These are phyloP conservation scores for Rhododendron kiyosumense DNA, from an alignment of 148 eudicot species.

Conservation along the genomic window DNA sequence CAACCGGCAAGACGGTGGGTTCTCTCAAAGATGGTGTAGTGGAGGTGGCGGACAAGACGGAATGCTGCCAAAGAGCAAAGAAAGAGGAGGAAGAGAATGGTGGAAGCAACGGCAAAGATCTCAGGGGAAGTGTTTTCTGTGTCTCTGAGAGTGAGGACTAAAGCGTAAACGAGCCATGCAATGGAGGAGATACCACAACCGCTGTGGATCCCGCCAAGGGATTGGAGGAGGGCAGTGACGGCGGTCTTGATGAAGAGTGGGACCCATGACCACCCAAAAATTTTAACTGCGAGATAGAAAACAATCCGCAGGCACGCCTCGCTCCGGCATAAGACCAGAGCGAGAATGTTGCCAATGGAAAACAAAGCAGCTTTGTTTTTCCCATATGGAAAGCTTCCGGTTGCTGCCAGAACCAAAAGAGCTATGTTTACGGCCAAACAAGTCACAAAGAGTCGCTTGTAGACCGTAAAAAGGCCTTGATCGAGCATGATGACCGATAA, in stretches of 20 bases:
- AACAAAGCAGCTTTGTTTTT: slow-evolving; percentile 27
- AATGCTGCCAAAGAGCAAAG: slow-evolving; percentile 35
- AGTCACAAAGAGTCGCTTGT: slow-evolving; percentile 34
- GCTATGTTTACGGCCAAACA: slow-evolving; percentile 30
- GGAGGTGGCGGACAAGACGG: slow-evolving; percentile 49
- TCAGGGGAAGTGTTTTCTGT: slow-evolving; percentile 27
- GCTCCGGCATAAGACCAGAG: slow-evolving; percentile 35
- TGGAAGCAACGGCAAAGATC: slow-evolving; percentile 27
- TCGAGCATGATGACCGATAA: slow-evolving; percentile 44
- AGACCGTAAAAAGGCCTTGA: slow-evolving; percentile 51
- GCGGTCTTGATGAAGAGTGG: slow-evolving; percentile 32
- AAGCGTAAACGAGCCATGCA: slow-evolving; percentile 37
- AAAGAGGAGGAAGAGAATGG: slow-evolving; percentile 32
- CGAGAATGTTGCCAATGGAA: slow-evolving; percentile 33
- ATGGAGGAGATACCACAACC: slow-evolving; percentile 45
- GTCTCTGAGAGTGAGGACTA: slow-evolving; percentile 36
- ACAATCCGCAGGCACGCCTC: slow-evolving; percentile 33
- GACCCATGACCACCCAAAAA: slow-evolving; percentile 35
- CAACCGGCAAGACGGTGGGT: slow-evolving; percentile 37
- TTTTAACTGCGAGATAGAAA: slow-evolving; percentile 31
- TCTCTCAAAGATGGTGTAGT: slow-evolving; percentile 48
- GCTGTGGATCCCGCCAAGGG: slow-evolving; percentile 51
- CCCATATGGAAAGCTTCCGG: slow-evolving; percentile 30
- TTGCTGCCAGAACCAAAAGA: slow-evolving; percentile 29
- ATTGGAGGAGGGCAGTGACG: slow-evolving; percentile 32